Evolutionary conservation across 352 stramenopile species (phyloP).

Genomic region (Phytophthora fragariaefolia): DNA sequence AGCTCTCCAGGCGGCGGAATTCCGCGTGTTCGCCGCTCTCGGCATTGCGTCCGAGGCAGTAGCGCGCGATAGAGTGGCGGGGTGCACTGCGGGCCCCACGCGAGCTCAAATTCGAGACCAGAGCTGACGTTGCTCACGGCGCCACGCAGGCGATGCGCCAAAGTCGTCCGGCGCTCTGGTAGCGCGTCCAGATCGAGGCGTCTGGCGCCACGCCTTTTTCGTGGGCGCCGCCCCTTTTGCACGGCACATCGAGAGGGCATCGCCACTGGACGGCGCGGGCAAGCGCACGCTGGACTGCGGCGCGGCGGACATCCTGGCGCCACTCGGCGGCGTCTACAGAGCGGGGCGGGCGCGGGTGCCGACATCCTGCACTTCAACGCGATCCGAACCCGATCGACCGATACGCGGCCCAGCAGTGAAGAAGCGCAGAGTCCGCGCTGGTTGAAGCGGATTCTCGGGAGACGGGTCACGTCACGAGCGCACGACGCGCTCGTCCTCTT

Average conservation of each 20-base stretch:
- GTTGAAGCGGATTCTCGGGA: constrained; percentile 9
- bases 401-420: too few species aligned
- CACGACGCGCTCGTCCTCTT: constrained; percentile 1
- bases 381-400: too few species aligned
- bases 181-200: constrained; percentile 18
- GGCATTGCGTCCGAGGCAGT: too few species aligned
- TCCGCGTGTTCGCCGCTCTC: too few species aligned
- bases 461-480: constrained; percentile 1
- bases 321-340: constrained; percentile 2
- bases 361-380: not conserved
- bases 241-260: constrained; percentile 16
- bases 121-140: constrained; percentile 18
- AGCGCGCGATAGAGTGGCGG: too few species aligned
- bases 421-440: not conserved
- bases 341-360: constrained; percentile 4
- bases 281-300: constrained; percentile 8
- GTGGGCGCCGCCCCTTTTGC: constrained; percentile 9
- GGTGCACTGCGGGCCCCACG: too few species aligned
- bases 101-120: constrained; percentile 10
- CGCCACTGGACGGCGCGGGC: constrained; percentile 8
- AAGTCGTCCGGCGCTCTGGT: constrained; percentile 8
- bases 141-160: not conserved
- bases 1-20: too few species aligned
- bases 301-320: constrained; percentile 6
- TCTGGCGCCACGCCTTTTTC: constrained; percentile 8